These are phyloP conservation scores for Phytophthora idaei DNA, from an alignment of 352 stramenopile genomes.

Conservation along the genomic window DNA sequence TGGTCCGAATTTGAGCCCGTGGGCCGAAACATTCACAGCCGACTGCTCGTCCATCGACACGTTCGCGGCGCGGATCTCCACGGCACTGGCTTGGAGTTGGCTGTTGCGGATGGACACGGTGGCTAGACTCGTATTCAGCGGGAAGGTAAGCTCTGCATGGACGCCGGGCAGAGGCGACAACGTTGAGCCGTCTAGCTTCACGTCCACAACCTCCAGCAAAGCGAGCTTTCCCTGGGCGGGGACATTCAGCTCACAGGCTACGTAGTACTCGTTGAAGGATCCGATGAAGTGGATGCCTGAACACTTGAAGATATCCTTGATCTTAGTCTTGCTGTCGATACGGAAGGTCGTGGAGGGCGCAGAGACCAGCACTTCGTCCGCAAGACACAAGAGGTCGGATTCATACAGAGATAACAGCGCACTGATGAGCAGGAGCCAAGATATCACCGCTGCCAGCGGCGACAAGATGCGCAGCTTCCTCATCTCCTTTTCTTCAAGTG, in stretches of 20 bases:
- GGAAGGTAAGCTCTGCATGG: slow-evolving; percentile 60
- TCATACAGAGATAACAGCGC: background rate
- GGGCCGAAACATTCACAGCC: slow-evolving; percentile 58
- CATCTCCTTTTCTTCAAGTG: slow-evolving; percentile 13
- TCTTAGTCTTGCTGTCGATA: slow-evolving; percentile 58
- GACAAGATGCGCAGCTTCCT: slow-evolving; percentile 15
- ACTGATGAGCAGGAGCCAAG: slow-evolving; percentile 6
- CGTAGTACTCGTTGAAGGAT: slow-evolving; percentile 86
- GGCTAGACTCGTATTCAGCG: slow-evolving; percentile 39
- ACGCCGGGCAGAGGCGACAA: slow-evolving; percentile 45
- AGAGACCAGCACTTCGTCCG: background rate
- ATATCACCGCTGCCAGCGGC: background rate
- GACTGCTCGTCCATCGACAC: slow-evolving; percentile 54
- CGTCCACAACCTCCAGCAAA: slow-evolving; percentile 51
- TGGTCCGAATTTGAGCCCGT: slow-evolving; percentile 79
- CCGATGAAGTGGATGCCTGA: slow-evolving; percentile 68
- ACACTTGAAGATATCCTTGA: slow-evolving; percentile 73
- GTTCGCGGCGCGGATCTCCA: slow-evolving; percentile 56
- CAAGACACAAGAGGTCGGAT: slow-evolving; percentile 5
- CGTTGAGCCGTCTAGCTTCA: slow-evolving; percentile 44
- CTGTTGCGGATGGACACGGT: slow-evolving; percentile 55
- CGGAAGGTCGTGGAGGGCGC: slow-evolving; percentile 38
- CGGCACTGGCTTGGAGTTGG: slow-evolving; percentile 56
- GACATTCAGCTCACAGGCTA: slow-evolving; percentile 61
- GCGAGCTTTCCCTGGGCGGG: slow-evolving; percentile 35